Percentiles rank a stretch among this genome's conserved stretches.
Evolutionary conservation across 192 early-diverging fungal species (phyloP).

Genomic region (Funneliformis mosseae): DNA sequence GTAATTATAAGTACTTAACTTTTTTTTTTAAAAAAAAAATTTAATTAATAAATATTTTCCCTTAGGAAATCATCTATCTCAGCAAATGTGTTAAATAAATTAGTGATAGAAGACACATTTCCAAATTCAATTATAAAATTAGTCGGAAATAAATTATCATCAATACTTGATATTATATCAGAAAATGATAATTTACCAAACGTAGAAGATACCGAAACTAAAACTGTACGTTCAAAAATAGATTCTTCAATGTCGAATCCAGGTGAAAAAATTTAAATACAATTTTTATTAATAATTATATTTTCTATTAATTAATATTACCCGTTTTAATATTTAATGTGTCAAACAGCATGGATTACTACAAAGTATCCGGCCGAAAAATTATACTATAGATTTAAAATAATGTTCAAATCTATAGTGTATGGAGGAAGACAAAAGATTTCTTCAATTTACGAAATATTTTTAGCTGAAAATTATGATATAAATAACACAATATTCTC

Average conservation of each 20-base stretch:
- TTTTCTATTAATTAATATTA: neutral
- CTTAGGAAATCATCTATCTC: neutral
- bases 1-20: slow-evolving; percentile 19
- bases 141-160: neutral
- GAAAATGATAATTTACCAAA: neutral
- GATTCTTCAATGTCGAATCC: neutral
- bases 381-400: slow-evolving; percentile 9
- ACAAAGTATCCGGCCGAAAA: slow-evolving; percentile 20
- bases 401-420: slow-evolving; percentile 14
- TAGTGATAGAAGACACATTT: slow-evolving; percentile 7
- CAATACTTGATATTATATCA: neutral
- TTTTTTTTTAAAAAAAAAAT: neutral
- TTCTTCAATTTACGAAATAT: neutral
- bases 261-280: neutral
- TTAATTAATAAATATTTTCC: neutral
- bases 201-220: neutral
- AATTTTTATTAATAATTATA: neutral
- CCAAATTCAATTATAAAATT: slow-evolving; percentile 4
- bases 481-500: no score
- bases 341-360: neutral
- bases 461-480: neutral
- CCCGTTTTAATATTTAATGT: neutral
- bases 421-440: slow-evolving; percentile 8
- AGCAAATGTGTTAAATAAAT: neutral
- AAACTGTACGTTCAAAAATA: neutral